Evolutionary conservation across 202 grass and related monocot genomes (phyloP).

Genomic region (Carex arenaria): DNA sequence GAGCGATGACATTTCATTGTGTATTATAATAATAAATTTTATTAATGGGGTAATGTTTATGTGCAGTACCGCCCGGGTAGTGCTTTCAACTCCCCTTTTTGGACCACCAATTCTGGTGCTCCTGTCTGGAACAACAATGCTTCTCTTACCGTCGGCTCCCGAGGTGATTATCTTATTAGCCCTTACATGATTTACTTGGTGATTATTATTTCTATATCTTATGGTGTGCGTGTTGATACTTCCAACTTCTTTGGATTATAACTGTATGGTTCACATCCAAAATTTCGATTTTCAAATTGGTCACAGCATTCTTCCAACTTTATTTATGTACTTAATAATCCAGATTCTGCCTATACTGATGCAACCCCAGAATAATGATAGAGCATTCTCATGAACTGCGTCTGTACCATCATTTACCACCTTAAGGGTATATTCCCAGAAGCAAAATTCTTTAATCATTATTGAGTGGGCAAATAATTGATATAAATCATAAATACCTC

Average conservation of each 20-base stretch:
- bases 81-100: constrained; percentile 53
- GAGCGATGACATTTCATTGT: neutral
- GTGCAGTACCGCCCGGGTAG: constrained; percentile 79
- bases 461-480: neutral
- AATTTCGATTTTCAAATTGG: neutral
- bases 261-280: neutral
- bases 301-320: neutral
- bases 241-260: neutral
- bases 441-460: neutral
- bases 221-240: neutral
- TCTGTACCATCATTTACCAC: neutral
- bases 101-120: constrained; percentile 97
- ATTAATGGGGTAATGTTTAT: neutral
- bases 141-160: constrained; percentile 73
- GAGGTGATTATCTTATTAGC: constrained; percentile 38
- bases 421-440: neutral
- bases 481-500: neutral
- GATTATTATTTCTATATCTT: neutral
- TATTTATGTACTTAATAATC: neutral
- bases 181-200: neutral
- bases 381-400: neutral
- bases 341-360: neutral
- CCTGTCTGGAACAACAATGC: constrained; percentile 96
- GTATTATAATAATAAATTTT: neutral
- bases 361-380: neutral